Conservation (phyloP, 2,329 filamentous ascomycete genomes). For the Fusarium sp. region DNA sequence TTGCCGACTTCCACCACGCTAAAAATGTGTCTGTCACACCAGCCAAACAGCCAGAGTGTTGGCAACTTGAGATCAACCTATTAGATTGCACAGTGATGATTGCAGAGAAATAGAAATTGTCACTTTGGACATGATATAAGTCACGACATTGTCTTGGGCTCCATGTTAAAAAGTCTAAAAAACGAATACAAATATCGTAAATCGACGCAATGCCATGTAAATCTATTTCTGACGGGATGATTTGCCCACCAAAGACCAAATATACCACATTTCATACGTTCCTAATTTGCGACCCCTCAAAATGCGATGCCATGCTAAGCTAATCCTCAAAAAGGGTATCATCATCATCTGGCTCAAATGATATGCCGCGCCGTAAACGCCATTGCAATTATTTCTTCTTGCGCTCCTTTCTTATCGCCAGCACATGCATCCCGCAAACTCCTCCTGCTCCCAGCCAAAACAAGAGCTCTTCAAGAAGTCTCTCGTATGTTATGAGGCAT, state of each 20-base stretch:
- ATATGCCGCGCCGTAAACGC: constrained; percentile 35
- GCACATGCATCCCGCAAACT: constrained; percentile 10
- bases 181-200: no score
- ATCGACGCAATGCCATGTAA: constrained; percentile 1
- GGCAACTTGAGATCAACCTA: neutral
- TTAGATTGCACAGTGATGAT: no score
- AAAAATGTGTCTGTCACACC: neutral
- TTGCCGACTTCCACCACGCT: constrained; percentile 1
- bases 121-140: neutral
- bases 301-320: constrained; percentile 4
- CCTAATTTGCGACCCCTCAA: neutral
- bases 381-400: constrained; percentile 11
- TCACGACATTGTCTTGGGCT: neutral
- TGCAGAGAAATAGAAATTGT: neutral
- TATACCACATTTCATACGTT: neutral
- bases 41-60: neutral
- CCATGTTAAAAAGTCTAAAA: no score
- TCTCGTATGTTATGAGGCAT: constrained; percentile 3
- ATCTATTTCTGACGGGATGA: neutral
- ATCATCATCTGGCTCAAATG: constrained; percentile 32
- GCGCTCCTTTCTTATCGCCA: constrained; percentile 1
- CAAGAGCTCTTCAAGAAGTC: neutral
- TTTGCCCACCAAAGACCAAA: neutral
- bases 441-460: constrained; percentile 7
- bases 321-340: constrained; percentile 38